Percentiles rank a stretch among this genome's conserved stretches.
Conservation (phyloP, 1,284 basidiomycete genomes). For the Termitomyces sp. region DNA sequence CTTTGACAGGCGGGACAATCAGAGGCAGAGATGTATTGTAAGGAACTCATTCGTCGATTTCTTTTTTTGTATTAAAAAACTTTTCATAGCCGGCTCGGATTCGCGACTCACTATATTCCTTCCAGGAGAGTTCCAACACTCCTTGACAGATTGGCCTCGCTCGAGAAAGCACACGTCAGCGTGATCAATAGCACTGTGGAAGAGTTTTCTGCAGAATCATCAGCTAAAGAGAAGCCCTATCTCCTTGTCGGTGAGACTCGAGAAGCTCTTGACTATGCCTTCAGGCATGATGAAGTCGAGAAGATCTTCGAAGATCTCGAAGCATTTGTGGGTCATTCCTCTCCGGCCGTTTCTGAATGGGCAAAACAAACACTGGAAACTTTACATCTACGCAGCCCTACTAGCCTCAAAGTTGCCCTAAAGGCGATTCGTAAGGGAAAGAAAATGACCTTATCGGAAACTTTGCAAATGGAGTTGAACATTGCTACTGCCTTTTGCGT, state of each 20-base stretch:
- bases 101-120: slow-evolving; percentile 89
- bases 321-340: slow-evolving; percentile 35
- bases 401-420: slow-evolving; percentile 84
- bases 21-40: slow-evolving; percentile 81
- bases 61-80: slow-evolving; percentile 7
- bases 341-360: slow-evolving; percentile 60
- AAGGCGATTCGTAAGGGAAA: slow-evolving; percentile 71
- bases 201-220: slow-evolving; percentile 57
- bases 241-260: slow-evolving; percentile 63
- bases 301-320: slow-evolving; percentile 62
- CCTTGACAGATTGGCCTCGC: slow-evolving; percentile 51
- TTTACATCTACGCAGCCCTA: slow-evolving; percentile 77
- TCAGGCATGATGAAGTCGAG: slow-evolving; percentile 65
- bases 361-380: slow-evolving; percentile 62
- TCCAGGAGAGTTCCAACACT: slow-evolving; percentile 70
- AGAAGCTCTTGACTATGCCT: slow-evolving; percentile 74
- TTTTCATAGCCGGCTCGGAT: slow-evolving; percentile 68
- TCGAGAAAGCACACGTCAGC: slow-evolving; percentile 47
- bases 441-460: slow-evolving; percentile 56
- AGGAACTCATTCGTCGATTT: slow-evolving; percentile 28
- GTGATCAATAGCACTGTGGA: slow-evolving; percentile 56
- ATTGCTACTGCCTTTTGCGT: slow-evolving; percentile 82
- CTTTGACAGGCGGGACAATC: slow-evolving; percentile 77
- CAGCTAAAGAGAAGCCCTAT: slow-evolving; percentile 50
- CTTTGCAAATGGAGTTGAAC: slow-evolving; percentile 76